These are phyloP conservation scores for Sordariomycetes sp. DNA, from an alignment of 2,329 filamentous ascomycete genomes.

Conservation along the genomic window DNA sequence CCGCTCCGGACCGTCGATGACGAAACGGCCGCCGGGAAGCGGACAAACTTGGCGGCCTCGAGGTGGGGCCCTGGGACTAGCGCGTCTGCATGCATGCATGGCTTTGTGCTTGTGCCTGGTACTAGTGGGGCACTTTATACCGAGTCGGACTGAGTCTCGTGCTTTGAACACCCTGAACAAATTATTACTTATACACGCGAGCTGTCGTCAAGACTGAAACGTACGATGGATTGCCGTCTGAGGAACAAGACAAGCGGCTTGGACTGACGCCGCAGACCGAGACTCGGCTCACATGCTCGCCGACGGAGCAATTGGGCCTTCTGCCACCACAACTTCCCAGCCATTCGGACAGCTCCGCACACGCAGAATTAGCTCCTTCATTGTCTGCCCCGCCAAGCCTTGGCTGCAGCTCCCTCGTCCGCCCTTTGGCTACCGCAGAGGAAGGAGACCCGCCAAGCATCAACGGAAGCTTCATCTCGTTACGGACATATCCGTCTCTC, in stretches of 20 bases:
- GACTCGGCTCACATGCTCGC: too few relatives aligned
- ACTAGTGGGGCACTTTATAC: background rate
- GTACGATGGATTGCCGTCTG: background rate
- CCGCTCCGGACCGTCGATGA: background rate
- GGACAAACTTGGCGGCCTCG: slow-evolving; percentile 12
- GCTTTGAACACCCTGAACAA: too few relatives aligned
- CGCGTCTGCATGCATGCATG: background rate
- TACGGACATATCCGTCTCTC: background rate
- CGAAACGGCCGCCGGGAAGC: slow-evolving; percentile 4
- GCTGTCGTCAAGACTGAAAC: background rate
- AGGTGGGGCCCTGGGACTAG: slow-evolving; percentile 13
- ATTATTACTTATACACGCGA: background rate
- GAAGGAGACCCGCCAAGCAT: too few relatives aligned
- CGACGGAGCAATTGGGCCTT: too few relatives aligned
- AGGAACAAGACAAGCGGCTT: background rate
- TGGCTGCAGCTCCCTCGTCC: background rate
- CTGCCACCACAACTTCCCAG: too few relatives aligned
- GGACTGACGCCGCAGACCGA: too few relatives aligned
- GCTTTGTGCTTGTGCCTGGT: background rate
- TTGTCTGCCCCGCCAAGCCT: background rate
- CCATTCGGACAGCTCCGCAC: background rate
- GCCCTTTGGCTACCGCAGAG: background rate
- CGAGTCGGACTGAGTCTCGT: background rate
- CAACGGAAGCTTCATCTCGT: background rate
- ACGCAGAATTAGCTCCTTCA: background rate